Evolutionary conservation across 2,329 filamentous ascomycete species (phyloP).

Genomic region (Helicocarpus griseus): DNA sequence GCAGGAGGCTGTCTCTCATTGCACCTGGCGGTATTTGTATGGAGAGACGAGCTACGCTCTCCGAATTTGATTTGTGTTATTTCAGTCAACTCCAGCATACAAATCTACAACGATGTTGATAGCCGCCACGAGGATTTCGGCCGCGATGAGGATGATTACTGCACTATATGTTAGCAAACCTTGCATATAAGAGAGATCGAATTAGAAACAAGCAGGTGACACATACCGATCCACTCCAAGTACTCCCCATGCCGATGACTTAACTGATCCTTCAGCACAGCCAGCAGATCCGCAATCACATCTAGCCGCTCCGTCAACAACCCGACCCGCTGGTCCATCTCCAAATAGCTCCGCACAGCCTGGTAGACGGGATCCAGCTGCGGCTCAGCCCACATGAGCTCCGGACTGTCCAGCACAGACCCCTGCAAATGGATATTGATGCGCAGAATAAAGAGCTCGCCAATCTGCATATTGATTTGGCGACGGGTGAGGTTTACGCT

Average conservation of each 20-base stretch:
- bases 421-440: constrained; percentile 98
- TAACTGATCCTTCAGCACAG: constrained; percentile 89
- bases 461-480: constrained; percentile 99
- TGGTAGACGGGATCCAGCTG: constrained; percentile 95
- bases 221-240: constrained; percentile 77
- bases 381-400: constrained; percentile 97
- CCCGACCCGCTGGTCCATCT: constrained; percentile 93
- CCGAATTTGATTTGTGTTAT: not conserved
- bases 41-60: not conserved
- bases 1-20: too few species aligned
- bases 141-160: constrained; percentile 93
- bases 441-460: constrained; percentile 91
- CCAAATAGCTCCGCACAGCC: constrained; percentile 86
- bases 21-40: too few species aligned
- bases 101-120: constrained; percentile 94
- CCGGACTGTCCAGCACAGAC: constrained; percentile 89
- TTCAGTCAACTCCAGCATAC: constrained; percentile 57
- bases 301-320: constrained; percentile 81
- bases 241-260: constrained; percentile 88
- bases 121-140: constrained; percentile 83
- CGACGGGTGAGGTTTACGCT: constrained; percentile 79
- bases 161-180: not conserved
- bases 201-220: not conserved
- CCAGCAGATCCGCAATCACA: constrained; percentile 86
- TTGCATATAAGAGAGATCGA: too few species aligned